These are phyloP conservation scores for Colletotrichum chlorophyti DNA, from an alignment of 2,329 filamentous ascomycete species.

Conservation along the genomic window DNA sequence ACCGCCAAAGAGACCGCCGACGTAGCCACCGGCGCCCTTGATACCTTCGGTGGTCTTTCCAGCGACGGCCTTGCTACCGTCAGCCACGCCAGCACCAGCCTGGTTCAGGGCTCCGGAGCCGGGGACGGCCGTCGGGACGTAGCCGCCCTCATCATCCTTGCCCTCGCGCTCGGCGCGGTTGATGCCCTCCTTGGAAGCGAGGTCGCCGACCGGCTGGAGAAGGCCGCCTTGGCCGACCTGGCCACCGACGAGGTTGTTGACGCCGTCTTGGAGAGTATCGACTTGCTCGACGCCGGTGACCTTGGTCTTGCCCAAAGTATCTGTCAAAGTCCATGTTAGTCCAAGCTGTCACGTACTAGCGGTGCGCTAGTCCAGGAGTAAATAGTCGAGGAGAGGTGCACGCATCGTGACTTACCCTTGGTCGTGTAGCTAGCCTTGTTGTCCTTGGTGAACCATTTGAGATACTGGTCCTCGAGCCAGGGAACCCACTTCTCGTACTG, in stretches of 20 bases:
- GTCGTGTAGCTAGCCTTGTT: conserved; percentile 78
- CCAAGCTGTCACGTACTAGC: background rate
- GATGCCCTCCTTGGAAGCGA: conserved; percentile 67
- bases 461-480: conserved; percentile 77
- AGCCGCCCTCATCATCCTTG: conserved; percentile 65
- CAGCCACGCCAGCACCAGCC: conserved; percentile 35
- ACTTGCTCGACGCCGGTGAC: conserved; percentile 71
- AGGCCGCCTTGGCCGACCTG: conserved; percentile 74
- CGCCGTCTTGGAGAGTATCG: conserved; percentile 72
- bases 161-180: conserved; percentile 70
- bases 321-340: conserved; percentile 44
- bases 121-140: conserved; percentile 43
- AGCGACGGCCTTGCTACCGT: conserved; percentile 40
- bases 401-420: conserved; percentile 59
- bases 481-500: conserved; percentile 80
- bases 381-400: background rate
- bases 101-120: conserved; percentile 36
- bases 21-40: conserved; percentile 38
- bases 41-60: conserved; percentile 34
- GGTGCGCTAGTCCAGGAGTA: background rate
- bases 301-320: conserved; percentile 73
- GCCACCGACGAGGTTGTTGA: conserved; percentile 66
- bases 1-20: conserved; percentile 42
- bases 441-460: conserved; percentile 76
- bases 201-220: conserved; percentile 68